phyloP scores from a whole-genome alignment of 1,284 basidiomycete genomes.

The Malassezia arunalokei region DNA sequence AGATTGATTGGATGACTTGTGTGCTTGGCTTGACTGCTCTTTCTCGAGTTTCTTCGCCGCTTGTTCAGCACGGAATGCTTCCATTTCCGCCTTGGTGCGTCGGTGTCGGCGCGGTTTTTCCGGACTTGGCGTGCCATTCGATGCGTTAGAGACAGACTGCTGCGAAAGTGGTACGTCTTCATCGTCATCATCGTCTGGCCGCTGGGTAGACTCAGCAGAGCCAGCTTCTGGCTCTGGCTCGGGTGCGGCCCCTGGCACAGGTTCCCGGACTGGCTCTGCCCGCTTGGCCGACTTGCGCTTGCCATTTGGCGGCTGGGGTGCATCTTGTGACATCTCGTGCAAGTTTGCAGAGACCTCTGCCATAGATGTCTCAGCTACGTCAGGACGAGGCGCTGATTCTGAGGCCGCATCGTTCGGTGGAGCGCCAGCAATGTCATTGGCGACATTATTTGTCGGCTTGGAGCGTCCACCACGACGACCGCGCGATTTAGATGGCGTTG shows the following conservation, averaged over 20 bases:
- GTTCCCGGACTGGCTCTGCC: not conserved
- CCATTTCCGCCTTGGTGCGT: slow-evolving; percentile 17
- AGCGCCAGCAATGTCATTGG: not conserved
- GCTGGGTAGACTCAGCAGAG: not conserved
- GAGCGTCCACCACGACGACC: not conserved
- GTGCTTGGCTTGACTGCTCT: not conserved
- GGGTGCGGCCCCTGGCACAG: not conserved
- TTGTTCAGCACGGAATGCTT: slow-evolving; percentile 16
- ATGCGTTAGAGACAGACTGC: not conserved
- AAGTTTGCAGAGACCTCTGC: not conserved
- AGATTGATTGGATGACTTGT: not conserved
- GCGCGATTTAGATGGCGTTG: not conserved
- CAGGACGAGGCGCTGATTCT: not conserved
- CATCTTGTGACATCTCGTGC: not conserved
- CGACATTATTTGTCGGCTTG: not conserved
- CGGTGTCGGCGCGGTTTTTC: slow-evolving; percentile 12
- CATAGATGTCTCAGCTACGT: not conserved
- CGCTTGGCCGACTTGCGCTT: not conserved
- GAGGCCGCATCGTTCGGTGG: not conserved
- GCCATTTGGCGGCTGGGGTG: not conserved
- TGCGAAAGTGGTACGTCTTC: slow-evolving; percentile 4
- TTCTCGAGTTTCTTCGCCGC: slow-evolving; percentile 10
- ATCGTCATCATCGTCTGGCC: not conserved
- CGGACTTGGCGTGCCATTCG: not conserved
- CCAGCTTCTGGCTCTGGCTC: not conserved